Evolutionary conservation across 23 red algal species (phyloP), one percentile per base, ranked within the genome.

Genomic region (Cyanidium caldarium): DNA sequence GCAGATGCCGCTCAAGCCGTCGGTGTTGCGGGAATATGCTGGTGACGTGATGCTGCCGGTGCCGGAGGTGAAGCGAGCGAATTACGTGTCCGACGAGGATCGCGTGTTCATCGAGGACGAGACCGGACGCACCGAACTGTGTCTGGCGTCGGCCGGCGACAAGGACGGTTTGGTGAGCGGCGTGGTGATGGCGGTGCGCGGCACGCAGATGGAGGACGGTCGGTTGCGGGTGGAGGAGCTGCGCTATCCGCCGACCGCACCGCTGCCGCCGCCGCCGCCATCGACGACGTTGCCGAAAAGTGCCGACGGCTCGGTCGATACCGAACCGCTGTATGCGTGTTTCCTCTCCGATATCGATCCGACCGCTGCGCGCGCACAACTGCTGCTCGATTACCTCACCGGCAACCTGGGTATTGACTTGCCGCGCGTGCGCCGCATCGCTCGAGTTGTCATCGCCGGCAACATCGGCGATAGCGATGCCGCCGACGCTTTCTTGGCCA

Each of bases 1-100:
- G 42, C 45, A 75, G 35, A 75, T 75, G 70, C 45, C 46, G 14
- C 16, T 75, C 35, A 75, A 75, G 41, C 70, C 70, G 1, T 51
- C 70, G 37, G 38, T 75, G 14, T 30, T 75, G 40, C 38, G 43
- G 40, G 31, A 35, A 17, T 75, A 75, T 61, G 35, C 70, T 3
- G 58, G 43, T 17, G 58, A 75, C 35, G 37, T 61, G 1, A 61
- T 61, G 7, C 45, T 61, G 31, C 37, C 70, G 36, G 70, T 75
- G 2, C 70, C 70, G 13, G 35, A 61, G n/a, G 30, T 75, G 41
- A 34, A 38, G 13, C 46, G 17, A 13, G 25, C 44, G 33, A 75
- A 61, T 30, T 75, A 61, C 35, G 26, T 28, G 28, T 75, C 70
- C 13, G 70, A 46, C 38, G 15, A 35, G 2, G 70, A 75, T 26